A percentile compares a stretch with the other conserved stretches of the same genome.
Conservation (phyloP, 2,329 filamentous ascomycete genomes). For the Pyricularia pennisetigena region DNA sequence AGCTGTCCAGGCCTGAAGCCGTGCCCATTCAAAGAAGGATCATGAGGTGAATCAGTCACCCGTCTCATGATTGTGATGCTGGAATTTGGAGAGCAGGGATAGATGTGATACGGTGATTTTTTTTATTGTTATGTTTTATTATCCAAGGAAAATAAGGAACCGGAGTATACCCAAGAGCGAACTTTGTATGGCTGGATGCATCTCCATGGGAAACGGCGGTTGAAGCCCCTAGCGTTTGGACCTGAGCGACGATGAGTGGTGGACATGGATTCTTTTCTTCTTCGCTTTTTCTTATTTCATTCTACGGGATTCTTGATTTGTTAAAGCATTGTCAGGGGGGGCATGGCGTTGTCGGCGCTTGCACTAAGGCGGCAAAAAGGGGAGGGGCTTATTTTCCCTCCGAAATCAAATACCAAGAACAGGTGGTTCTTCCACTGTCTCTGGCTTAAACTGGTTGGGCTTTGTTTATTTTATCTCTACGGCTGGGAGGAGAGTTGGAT, state of each 20-base stretch:
- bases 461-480: neutral
- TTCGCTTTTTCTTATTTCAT: neutral
- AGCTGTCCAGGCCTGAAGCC: neutral
- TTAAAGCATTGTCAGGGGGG: neutral
- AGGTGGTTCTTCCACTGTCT: neutral
- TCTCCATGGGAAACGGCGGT: neutral
- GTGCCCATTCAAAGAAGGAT: neutral
- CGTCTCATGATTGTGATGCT: neutral
- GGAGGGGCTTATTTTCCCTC: neutral
- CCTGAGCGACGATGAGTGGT: neutral
- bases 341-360: slow-evolving; percentile 1
- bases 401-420: too few species aligned
- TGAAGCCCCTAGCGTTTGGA: neutral
- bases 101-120: neutral
- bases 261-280: neutral
- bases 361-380: neutral
- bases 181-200: neutral
- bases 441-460: neutral
- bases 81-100: neutral
- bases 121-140: neutral
- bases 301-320: neutral
- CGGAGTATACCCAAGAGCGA: neutral
- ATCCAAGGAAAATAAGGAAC: neutral
- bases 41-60: neutral
- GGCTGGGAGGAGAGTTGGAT: neutral